Percentiles rank a stretch among this genome's conserved stretches.
Evolutionary conservation across 768 basidiomycete species (phyloP).

Genomic region (Mycena chlorophos): DNA sequence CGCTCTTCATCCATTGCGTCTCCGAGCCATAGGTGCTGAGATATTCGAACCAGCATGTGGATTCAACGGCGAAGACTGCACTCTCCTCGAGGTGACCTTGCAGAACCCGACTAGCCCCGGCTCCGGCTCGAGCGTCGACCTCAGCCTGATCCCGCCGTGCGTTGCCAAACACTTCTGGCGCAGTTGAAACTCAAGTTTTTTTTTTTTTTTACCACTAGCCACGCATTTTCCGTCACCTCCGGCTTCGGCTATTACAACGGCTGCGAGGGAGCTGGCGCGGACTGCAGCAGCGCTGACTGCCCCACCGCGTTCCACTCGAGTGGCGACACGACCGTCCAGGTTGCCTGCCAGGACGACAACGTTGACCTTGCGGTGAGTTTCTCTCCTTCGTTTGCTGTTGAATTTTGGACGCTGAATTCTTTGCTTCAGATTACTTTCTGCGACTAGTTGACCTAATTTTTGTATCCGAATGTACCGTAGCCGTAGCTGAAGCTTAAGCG

Average conservation of each 20-base stretch:
- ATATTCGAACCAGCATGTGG: no score
- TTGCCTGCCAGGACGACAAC: constrained; percentile 37
- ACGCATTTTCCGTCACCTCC: constrained; percentile 40
- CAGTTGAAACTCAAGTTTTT: constrained; percentile 6
- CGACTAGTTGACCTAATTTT: no score
- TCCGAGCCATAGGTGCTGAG: no score
- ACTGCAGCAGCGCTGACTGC: constrained; percentile 41
- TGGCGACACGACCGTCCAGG: constrained; percentile 38
- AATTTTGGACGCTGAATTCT: no score
- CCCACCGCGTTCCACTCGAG: constrained; percentile 38
- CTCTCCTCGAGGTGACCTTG: constrained; percentile 39
- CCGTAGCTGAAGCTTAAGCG: no score
- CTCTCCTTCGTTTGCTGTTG: no score
- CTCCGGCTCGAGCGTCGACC: constrained; percentile 36
- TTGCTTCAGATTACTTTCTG: no score
- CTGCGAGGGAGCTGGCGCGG: constrained; percentile 43
- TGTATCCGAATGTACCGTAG: no score
- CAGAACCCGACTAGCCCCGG: constrained; percentile 33
- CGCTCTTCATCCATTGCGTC: no score
- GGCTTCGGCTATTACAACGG: constrained; percentile 45
- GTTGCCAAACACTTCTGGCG: constrained; percentile 21
- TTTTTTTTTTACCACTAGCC: constrained; percentile 27
- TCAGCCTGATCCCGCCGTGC: constrained; percentile 44
- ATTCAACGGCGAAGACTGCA: constrained; percentile 42
- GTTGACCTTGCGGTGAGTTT: constrained; percentile 23